Evolutionary conservation across 2,329 filamentous ascomycete genomes (phyloP).

Genomic region (Fusarium sp.): DNA sequence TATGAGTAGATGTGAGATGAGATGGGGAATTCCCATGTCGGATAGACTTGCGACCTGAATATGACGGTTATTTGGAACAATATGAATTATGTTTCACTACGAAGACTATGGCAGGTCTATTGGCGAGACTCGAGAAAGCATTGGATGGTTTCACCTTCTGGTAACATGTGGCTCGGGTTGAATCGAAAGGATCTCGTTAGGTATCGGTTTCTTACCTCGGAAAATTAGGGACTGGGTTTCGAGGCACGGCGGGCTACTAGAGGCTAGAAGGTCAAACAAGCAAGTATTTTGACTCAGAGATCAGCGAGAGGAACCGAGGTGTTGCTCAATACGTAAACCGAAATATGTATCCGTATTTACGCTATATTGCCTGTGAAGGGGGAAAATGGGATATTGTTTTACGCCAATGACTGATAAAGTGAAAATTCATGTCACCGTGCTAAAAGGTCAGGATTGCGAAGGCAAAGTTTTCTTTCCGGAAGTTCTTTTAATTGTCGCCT

Average conservation of each 20-base stretch:
- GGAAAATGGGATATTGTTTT: constrained; percentile 17
- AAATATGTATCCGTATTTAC: constrained; percentile 29
- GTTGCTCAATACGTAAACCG: constrained; percentile 1
- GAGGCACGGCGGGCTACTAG: constrained; percentile 36
- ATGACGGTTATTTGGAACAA: constrained; percentile 18
- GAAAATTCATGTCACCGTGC: neutral
- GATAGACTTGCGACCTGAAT: constrained; percentile 13
- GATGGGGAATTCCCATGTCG: constrained; percentile 18
- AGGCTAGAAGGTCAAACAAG: constrained; percentile 40
- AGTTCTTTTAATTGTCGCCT: too few species aligned
- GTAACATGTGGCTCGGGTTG: constrained; percentile 30
- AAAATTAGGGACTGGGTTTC: constrained; percentile 20
- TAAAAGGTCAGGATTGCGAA: too few species aligned
- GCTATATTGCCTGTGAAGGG: constrained; percentile 14
- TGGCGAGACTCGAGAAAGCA: constrained; percentile 5
- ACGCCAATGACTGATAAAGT: neutral
- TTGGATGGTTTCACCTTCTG: constrained; percentile 17
- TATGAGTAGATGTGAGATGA: constrained; percentile 38
- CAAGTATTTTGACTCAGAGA: constrained; percentile 29
- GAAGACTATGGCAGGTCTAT: constrained; percentile 23
- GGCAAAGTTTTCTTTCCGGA: too few species aligned
- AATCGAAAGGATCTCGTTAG: constrained; percentile 18
- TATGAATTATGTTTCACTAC: constrained; percentile 14
- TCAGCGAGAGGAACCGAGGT: constrained; percentile 14
- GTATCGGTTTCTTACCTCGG: constrained; percentile 4